Evolutionary conservation across 768 basidiomycete genomes (phyloP).

Genomic region (Boletales sp.): DNA sequence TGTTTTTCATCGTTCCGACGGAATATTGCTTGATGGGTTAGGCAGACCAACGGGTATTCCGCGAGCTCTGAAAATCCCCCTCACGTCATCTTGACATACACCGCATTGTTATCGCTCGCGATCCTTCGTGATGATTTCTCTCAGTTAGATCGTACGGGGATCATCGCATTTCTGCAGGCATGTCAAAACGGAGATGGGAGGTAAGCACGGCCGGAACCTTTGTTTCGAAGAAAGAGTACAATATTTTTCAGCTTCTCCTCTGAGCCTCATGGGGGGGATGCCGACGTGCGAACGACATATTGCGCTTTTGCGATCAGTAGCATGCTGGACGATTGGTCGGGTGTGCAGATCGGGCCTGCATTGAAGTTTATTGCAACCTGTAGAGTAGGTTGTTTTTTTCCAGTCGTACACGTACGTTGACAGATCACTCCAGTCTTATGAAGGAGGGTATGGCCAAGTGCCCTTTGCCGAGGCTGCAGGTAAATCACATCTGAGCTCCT

Average conservation of each 20-base stretch:
- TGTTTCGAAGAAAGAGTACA: constrained; percentile 1
- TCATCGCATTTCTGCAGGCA: constrained; percentile 61
- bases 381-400: constrained; percentile 46
- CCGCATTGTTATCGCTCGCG: constrained; percentile 77
- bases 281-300: constrained; percentile 80
- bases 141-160: constrained; percentile 61
- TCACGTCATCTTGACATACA: constrained; percentile 93
- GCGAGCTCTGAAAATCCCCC: constrained; percentile 58
- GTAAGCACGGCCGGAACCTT: constrained; percentile 37
- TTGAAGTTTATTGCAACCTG: constrained; percentile 66
- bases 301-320: constrained; percentile 82
- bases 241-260: constrained; percentile 59
- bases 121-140: constrained; percentile 86
- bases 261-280: constrained; percentile 63
- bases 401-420: background rate
- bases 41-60: constrained; percentile 35
- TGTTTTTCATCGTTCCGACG: background rate
- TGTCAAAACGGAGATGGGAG: constrained; percentile 85
- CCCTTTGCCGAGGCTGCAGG: constrained; percentile 85
- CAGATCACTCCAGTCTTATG: constrained; percentile 63
- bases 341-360: constrained; percentile 59
- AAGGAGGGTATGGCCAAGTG: constrained; percentile 88
- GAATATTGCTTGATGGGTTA: constrained; percentile 6
- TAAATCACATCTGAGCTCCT: constrained; percentile 27
- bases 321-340: constrained; percentile 79